These are phyloP conservation scores for Aspergillus sp. DNA, from an alignment of 2,329 filamentous ascomycete species.

Conservation along the genomic window DNA sequence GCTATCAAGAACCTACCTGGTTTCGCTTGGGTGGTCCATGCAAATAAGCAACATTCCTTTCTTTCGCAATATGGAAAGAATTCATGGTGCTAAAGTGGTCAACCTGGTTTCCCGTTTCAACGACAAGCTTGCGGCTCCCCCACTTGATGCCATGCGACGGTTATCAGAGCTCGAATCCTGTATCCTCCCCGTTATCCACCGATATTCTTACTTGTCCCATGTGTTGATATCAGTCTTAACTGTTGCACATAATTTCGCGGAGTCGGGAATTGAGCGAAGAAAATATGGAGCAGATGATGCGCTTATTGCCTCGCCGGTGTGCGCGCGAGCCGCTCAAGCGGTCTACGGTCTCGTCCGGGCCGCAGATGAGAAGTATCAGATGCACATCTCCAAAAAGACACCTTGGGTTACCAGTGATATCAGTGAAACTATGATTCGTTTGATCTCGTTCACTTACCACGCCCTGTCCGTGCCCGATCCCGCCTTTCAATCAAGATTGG, in stretches of 20 bases:
- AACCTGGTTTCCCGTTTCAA: slow-evolving; percentile 25
- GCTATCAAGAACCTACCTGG: slow-evolving; percentile 29
- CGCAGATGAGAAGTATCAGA: slow-evolving; percentile 32
- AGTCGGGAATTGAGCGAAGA: slow-evolving; percentile 23
- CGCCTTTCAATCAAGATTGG: slow-evolving; percentile 27
- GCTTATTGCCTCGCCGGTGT: slow-evolving; percentile 11
- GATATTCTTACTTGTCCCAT: slow-evolving; percentile 20
- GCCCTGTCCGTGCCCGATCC: slow-evolving; percentile 23
- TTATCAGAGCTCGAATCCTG: slow-evolving; percentile 25
- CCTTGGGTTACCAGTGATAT: slow-evolving; percentile 38
- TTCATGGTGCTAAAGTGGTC: slow-evolving; percentile 21
- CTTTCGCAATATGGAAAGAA: slow-evolving; percentile 26
- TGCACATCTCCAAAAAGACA: slow-evolving; percentile 36
- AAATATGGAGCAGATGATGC: slow-evolving; percentile 16
- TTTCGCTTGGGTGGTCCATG: slow-evolving; percentile 29
- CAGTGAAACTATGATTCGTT: slow-evolving; percentile 30
- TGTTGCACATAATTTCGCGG: slow-evolving; percentile 22
- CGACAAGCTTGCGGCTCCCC: slow-evolving; percentile 19
- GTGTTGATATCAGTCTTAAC: slow-evolving; percentile 17
- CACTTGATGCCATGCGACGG: slow-evolving; percentile 18
- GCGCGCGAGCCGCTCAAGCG: slow-evolving; percentile 13
- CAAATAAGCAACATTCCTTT: slow-evolving; percentile 31
- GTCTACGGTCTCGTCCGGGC: slow-evolving; percentile 25
- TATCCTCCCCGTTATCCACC: slow-evolving; percentile 23
- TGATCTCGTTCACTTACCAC: slow-evolving; percentile 25